Evolutionary conservation across 257 asterid species (phyloP).

Genomic region (Gardenia jasminoides): DNA sequence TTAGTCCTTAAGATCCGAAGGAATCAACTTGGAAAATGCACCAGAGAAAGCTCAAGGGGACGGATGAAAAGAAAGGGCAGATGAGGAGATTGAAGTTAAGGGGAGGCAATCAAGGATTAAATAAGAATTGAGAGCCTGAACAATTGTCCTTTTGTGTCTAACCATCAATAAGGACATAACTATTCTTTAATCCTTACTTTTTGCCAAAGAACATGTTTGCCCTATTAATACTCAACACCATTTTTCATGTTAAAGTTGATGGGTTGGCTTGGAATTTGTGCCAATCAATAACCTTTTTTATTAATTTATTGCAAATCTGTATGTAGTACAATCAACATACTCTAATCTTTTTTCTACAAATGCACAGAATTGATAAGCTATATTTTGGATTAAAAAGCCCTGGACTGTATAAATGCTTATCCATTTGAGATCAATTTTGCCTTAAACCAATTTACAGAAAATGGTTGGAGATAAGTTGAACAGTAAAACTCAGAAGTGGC

Average conservation of each 20-base stretch:
- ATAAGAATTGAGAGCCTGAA: slow-evolving; percentile 13
- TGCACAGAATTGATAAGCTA: too few relatives aligned
- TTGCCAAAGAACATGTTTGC: slow-evolving; percentile 14
- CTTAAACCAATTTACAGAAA: too few relatives aligned
- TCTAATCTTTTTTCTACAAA: too few relatives aligned
- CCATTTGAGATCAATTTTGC: too few relatives aligned
- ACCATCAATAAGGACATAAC: slow-evolving; percentile 13
- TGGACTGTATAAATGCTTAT: too few relatives aligned
- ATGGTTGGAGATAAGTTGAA: too few relatives aligned
- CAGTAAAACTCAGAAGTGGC: too few relatives aligned
- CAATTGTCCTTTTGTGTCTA: slow-evolving; percentile 22
- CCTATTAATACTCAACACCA: not conserved
- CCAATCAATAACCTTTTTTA: not conserved
- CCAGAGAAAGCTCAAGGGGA: too few relatives aligned
- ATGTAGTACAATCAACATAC: too few relatives aligned
- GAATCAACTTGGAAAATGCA: too few relatives aligned
- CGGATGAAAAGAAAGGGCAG: not conserved
- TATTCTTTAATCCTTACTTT: slow-evolving; percentile 11
- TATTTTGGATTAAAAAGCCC: too few relatives aligned
- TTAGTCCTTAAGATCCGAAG: slow-evolving; percentile 8
- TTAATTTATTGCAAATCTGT: not conserved
- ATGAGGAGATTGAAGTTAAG: slow-evolving; percentile 8
- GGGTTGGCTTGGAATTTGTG: slow-evolving; percentile 19
- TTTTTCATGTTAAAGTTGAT: slow-evolving; percentile 8
- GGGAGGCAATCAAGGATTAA: slow-evolving; percentile 18